Evolutionary conservation across 2,329 filamentous ascomycete species (phyloP).

Genomic region (Teratosphaeria nubilosa): DNA sequence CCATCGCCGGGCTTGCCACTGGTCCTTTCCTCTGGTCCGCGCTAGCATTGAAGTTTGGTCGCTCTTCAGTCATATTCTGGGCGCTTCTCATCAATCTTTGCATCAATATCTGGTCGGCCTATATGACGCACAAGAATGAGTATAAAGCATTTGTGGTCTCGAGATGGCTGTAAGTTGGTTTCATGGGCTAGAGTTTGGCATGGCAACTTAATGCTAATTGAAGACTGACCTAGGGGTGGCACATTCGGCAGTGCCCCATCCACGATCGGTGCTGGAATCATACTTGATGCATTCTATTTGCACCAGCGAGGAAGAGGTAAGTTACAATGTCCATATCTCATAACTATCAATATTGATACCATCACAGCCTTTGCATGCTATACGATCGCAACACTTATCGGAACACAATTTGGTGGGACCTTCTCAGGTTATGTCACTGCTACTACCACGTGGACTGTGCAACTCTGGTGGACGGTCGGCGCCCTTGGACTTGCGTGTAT

Average conservation of each 20-base stretch:
- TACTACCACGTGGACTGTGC: neutral
- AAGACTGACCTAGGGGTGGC: conserved; percentile 4
- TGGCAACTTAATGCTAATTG: neutral
- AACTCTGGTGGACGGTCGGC: conserved; percentile 5
- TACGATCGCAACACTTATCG: conserved; percentile 1
- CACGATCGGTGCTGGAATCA: conserved; percentile 29
- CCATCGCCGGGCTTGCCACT: neutral
- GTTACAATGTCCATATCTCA: neutral
- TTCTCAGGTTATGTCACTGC: conserved; percentile 3
- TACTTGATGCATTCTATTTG: conserved; percentile 34
- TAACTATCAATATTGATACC: neutral
- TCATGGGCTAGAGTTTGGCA: neutral
- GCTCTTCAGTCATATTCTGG: conserved; percentile 2
- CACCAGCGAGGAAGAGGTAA: conserved; percentile 2
- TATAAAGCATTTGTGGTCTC: conserved; percentile 2
- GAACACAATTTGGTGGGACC: neutral
- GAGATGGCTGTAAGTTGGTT: neutral
- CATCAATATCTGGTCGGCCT: conserved; percentile 1
- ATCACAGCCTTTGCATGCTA: conserved; percentile 2
- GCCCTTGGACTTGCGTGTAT: neutral
- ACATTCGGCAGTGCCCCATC: conserved; percentile 31
- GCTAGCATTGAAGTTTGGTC: neutral
- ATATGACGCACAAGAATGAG: conserved; percentile 12
- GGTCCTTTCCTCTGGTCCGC: neutral
- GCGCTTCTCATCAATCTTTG: neutral